Evolutionary conservation across 495 filamentous ascomycete species (phyloP), one percentile per base, ranked within the genome.

Genomic region (Lentithecium fluviatile): DNA sequence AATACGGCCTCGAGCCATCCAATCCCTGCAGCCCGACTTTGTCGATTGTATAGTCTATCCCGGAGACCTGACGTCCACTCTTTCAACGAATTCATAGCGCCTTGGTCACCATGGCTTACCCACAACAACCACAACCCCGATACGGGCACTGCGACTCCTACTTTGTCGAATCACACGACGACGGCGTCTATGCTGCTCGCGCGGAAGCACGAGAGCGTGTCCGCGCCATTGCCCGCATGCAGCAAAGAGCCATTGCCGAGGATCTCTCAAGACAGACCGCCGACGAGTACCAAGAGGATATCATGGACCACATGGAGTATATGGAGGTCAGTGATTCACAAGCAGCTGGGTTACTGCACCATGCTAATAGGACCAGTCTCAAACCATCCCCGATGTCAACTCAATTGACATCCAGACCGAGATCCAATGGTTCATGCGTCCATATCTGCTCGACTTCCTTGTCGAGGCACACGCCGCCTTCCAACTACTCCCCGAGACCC

Each of bases 341-440:
- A 4, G 20, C 15, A 7, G 32, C 47, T 63, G 52, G 45, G 56
- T 49, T 57, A 10, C 10, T 32, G 29, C 53, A 24, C 45, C 47
- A 46, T 60, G 42, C 66, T 80, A 65, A 75, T 49, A 60, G 23
- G 57, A 48, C 19, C 40, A 97, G 94, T 78, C 83, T 66, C 85
- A 91, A 73, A 97, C 95, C 34, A 78, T 97, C 64, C 91, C 94
- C 29, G 95, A 99, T 72, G 90, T 95, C 69, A 91, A 91, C 67
- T 90, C 93, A 17, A 99, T 99, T 73, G 94, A 99, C 67, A 95
- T 97, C 73, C 94, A 99, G 75, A 88, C 91, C 46, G 94, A 99
- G 78, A 97, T 99, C 56, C 90, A 97, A 71, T 99, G 95, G 95
- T 97, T 92, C 78, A 99, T 99, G 94, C 82, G 94, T 65, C 93